Percentiles rank a stretch among this genome's conserved stretches.
Conservation (phyloP, 805 yeast species). For the Nakazawaea ernobii region DNA sequence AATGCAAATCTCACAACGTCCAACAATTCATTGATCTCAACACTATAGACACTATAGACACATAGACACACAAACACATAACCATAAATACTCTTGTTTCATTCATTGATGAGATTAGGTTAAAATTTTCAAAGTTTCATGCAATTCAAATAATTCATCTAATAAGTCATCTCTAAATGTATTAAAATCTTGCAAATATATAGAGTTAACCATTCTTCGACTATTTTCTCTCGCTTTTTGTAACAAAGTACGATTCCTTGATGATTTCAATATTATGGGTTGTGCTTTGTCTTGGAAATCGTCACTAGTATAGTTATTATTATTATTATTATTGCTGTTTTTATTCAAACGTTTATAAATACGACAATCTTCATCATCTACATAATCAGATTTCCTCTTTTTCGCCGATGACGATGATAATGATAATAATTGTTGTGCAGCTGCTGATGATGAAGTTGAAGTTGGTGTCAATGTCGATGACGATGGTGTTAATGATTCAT, state of each 20-base stretch:
- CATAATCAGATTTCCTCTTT: not conserved
- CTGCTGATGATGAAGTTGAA: too few species aligned
- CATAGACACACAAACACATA: too few species aligned
- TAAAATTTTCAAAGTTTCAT: not conserved
- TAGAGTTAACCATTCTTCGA: not conserved
- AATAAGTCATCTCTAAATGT: conserved; percentile 8
- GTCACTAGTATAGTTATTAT: too few species aligned
- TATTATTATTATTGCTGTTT: not conserved
- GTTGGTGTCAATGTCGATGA: not conserved
- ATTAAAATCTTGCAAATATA: conserved; percentile 10
- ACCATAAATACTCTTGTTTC: not conserved
- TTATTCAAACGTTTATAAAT: not conserved
- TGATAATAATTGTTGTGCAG: not conserved
- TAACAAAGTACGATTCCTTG: not conserved
- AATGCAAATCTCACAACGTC: too few species aligned
- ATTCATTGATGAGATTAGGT: not conserved
- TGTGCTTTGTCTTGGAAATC: not conserved
- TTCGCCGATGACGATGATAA: not conserved
- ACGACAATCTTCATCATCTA: not conserved
- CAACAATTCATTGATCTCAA: too few species aligned
- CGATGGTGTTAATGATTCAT: not conserved
- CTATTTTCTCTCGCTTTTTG: not conserved
- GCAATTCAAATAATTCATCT: conserved; percentile 8
- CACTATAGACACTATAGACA: too few species aligned
- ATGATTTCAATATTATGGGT: not conserved